These are phyloP conservation scores for Erodium texanum DNA, from an alignment of 441 rosid species.

Conservation along the genomic window DNA sequence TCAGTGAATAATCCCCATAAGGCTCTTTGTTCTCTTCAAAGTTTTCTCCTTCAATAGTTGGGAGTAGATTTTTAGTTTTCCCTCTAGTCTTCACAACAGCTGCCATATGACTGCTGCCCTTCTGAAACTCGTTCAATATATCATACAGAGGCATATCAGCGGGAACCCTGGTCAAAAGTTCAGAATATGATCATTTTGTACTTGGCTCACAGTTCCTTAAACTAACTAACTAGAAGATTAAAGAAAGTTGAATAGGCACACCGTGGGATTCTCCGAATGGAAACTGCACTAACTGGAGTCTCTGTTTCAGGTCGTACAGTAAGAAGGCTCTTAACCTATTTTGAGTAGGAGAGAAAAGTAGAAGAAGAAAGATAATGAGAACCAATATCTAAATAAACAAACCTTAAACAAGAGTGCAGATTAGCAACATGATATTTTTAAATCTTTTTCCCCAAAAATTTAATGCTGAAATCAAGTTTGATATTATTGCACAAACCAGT, in stretches of 20 bases:
- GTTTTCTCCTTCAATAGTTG: conserved; percentile 36
- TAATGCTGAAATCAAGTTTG: neutral
- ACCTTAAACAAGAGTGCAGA: neutral
- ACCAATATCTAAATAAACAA: neutral
- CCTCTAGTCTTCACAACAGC: conserved; percentile 83
- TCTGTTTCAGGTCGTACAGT: conserved; percentile 96
- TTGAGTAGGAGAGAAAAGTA: neutral
- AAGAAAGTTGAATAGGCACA: conserved; percentile 14
- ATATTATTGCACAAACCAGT: conserved; percentile 42
- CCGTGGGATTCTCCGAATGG: conserved; percentile 92
- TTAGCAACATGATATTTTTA: neutral
- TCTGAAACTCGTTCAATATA: conserved; percentile 90
- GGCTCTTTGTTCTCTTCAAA: conserved; percentile 29
- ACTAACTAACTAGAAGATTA: neutral
- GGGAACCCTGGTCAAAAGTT: conserved; percentile 53
- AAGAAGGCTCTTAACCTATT: conserved; percentile 77
- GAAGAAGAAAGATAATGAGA: neutral
- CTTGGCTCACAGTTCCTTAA: neutral
- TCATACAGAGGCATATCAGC: conserved; percentile 88
- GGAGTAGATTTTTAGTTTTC: conserved; percentile 34
- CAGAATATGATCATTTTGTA: conserved; percentile 6
- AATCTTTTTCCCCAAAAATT: neutral
- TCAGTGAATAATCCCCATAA: conserved; percentile 22
- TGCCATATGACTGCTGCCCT: conserved; percentile 98
- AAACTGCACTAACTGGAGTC: conserved; percentile 89